Evolutionary conservation across 2,329 filamentous ascomycete genomes (phyloP).

Genomic region (Nemania serpens): DNA sequence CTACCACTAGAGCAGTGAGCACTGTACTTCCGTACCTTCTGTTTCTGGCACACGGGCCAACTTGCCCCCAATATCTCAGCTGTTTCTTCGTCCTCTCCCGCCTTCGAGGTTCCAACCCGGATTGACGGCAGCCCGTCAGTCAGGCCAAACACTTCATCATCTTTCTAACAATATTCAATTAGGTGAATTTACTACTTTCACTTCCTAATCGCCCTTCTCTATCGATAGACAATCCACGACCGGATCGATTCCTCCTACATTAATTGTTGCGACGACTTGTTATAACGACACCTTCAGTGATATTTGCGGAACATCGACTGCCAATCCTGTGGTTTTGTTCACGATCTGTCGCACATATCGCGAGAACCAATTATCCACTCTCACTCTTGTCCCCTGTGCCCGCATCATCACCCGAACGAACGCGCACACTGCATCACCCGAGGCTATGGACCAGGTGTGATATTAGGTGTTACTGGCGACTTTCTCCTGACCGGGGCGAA

Average conservation of each 20-base stretch:
- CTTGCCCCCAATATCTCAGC: conserved; percentile 3
- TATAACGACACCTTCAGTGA: neutral
- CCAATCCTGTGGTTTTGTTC: neutral
- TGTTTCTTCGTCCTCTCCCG: conserved; percentile 11
- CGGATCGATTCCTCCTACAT: neutral
- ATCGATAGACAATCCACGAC: conserved; percentile 8
- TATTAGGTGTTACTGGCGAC: conserved; percentile 25
- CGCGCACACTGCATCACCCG: conserved; percentile 24
- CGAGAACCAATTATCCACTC: conserved; percentile 6
- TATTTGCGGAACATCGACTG: conserved; percentile 4
- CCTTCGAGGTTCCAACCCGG: neutral
- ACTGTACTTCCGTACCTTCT: neutral
- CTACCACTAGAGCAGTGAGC: neutral
- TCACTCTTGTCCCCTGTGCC: neutral
- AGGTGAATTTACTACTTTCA: neutral
- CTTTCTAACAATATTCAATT: conserved; percentile 3
- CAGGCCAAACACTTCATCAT: conserved; percentile 17
- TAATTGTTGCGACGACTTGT: conserved; percentile 3
- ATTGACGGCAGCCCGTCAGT: conserved; percentile 8
- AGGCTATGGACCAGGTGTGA: conserved; percentile 39
- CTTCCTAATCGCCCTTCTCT: conserved; percentile 19
- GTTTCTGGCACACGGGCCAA: conserved; percentile 21
- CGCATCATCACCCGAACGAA: neutral
- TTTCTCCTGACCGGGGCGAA: conserved; percentile 36
- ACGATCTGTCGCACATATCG: conserved; percentile 5